These are phyloP conservation scores for Cladosporium austrohemisphaericum DNA, from an alignment of 2,329 filamentous ascomycete genomes.

Conservation along the genomic window DNA sequence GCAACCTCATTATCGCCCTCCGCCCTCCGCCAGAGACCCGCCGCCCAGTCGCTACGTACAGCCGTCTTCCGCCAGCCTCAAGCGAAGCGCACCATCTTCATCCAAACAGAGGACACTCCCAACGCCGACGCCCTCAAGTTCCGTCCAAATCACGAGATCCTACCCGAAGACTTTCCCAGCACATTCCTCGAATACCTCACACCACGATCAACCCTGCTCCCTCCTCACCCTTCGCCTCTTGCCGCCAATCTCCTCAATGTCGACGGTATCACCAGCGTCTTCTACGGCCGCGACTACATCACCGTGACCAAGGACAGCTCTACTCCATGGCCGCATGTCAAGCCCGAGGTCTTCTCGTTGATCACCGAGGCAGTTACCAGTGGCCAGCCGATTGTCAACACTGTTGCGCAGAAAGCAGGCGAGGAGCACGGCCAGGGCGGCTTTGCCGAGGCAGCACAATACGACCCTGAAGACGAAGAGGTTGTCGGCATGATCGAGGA, in stretches of 20 bases:
- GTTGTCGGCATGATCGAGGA: constrained; percentile 99
- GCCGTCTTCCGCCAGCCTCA: constrained; percentile 17
- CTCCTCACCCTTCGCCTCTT: constrained; percentile 85
- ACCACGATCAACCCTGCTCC: constrained; percentile 80
- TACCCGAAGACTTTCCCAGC: constrained; percentile 68
- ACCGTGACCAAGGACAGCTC: constrained; percentile 88
- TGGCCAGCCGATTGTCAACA: constrained; percentile 75
- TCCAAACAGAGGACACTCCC: constrained; percentile 91
- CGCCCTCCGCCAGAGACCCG: constrained; percentile 5
- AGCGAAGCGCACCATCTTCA: constrained; percentile 75
- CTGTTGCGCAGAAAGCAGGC: constrained; percentile 56
- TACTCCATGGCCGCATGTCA: constrained; percentile 89
- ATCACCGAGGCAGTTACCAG: constrained; percentile 90
- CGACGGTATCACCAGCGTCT: constrained; percentile 90
- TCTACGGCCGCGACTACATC: constrained; percentile 94
- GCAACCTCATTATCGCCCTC: constrained; percentile 12
- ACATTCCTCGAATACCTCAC: constrained; percentile 89
- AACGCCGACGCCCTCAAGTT: constrained; percentile 96
- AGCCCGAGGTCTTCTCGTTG: constrained; percentile 89
- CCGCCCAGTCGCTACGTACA: background rate
- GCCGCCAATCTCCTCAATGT: constrained; percentile 88
- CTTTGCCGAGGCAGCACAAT: constrained; percentile 61
- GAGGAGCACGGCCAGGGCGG: constrained; percentile 47
- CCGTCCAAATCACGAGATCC: constrained; percentile 79
- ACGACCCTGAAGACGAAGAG: constrained; percentile 87